Base-by-base conservation (phyloP, 192 early-diverging fungal species). In the Backusella tarrabulga region DNA sequence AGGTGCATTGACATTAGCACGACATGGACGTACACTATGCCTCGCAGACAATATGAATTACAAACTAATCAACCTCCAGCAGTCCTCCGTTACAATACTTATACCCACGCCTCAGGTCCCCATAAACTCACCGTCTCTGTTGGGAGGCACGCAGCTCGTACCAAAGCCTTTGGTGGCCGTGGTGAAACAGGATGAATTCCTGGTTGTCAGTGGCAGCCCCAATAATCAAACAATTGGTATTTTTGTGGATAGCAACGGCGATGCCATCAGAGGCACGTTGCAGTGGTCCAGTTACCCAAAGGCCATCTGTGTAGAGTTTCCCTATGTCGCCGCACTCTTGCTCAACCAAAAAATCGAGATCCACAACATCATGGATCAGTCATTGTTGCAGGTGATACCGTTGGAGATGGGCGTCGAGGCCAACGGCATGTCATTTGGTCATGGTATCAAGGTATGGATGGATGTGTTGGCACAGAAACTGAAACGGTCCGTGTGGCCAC, bases 351-450 rank as follows among this genome's bases (percentile, higher is more conserved):
- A 84, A 0, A 81, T 96, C n/a, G 90, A 95, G 79, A 79, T 96
- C 19, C 95, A 96, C 81, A 92, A 93, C 76, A 77, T 94, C 12
- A 44, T 90, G 68, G 89, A 90, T 50, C 94, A 94, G 72, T 77
- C 86, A 34, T 81, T 83, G 7, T 78, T 95, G 7, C 90, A 93
- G 69, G 85, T 81, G 1, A 71, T 89, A n/a, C 46, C 74, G 6
- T 52, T 89, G 5, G 71, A 84, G 4, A 69, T 85, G 7, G 72
- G 71, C 1, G 44, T 83, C 21, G 90, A 88, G 66, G 19, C 87
- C 60, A 76, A 88, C 78, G 81, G 83, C 41, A 73, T 93, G 75
- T 85, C 84, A 35, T 72, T 84, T 85, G 83, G 87, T 38, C 81
- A 83, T 79, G 85, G 89, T 4, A 74, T 91, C 12, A 81, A 79